Evolutionary conservation across 768 basidiomycete species (phyloP), one percentile per base, ranked within the genome.

Genomic region (Rhodotorula toruloides): DNA sequence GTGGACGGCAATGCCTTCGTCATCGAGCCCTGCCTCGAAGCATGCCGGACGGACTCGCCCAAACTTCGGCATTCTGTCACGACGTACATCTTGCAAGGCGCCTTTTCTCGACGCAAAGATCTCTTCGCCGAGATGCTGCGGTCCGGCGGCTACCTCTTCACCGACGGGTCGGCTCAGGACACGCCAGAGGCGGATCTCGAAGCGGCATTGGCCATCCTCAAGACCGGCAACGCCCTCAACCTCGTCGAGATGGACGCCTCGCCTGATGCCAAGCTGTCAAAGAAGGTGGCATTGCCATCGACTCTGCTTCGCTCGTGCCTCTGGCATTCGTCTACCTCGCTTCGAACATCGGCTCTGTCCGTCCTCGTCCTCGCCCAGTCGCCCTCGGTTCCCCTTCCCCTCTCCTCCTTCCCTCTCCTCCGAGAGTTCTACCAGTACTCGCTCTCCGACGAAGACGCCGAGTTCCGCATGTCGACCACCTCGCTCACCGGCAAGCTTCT

Each of bases 381-480:
- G 13, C 22, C 47, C 5, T 62, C 66, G 21, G 12, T 34, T 2
- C 56, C 53, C 14, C 34, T 72, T 42, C 71, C 71, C 9, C 3
- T 31, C 9, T 13, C 56, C 21, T 52, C 55, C 13, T 65, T 68
- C 44, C 39, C 46, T 2, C 66, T 72, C 48, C 56, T 72, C 4
- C 29, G n/a, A n/a, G 32, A 50, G 8, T 68, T 68, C 61, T 68
- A 65, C 63, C n/a, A 27, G 31, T 46, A 65, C 53, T 61, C 59
- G 11, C 54, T 72, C 22, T 67, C 67, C 43, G 71, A 72, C 5
- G 67, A 68, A 21, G 71, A 72, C 32, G 47, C 39, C 52, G 71
- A 68, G n/a, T 46, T 66, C 48, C 42, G 61, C 6, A 68, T 68
- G 71, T 42, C 43, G 31, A 55, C 46, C 40, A 37, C 48, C 36